phyloP scores from a whole-genome alignment of 2,329 filamentous ascomycete genomes.

The Coniosporium tulheliwenetii region DNA sequence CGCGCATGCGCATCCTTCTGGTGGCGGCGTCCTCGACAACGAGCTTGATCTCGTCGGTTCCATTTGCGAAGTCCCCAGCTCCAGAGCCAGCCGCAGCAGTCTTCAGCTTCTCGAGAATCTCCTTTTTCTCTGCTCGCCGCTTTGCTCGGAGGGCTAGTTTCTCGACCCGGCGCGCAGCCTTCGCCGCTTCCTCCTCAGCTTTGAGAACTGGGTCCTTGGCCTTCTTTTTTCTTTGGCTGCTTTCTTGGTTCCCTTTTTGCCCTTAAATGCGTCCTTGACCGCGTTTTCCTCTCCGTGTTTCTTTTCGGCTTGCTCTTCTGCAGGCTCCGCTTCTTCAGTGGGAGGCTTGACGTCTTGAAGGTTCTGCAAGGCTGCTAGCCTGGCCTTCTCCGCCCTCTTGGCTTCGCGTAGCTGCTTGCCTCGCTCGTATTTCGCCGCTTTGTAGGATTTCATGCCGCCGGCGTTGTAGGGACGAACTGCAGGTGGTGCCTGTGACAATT shows the following conservation, averaged over 20 bases:
- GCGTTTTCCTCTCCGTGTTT: too few relatives aligned
- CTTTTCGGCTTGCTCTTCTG: background rate
- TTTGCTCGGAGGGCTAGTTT: background rate
- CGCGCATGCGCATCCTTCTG: too few relatives aligned
- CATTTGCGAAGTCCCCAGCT: too few relatives aligned
- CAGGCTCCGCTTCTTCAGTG: background rate
- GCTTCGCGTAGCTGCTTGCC: constrained; percentile 2
- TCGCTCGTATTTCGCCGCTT: constrained; percentile 2
- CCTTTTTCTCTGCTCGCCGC: background rate
- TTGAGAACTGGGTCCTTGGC: background rate
- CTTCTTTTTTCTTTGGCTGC: constrained; percentile 2
- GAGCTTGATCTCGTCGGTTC: too few relatives aligned
- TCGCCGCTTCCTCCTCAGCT: background rate
- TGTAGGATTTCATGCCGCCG: constrained; percentile 1
- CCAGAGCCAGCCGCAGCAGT: too few relatives aligned
- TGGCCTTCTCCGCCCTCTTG: constrained; percentile 1
- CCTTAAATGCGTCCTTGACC: too few relatives aligned
- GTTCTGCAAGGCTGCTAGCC: constrained; percentile 1
- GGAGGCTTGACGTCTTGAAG: background rate
- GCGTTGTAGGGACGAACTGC: background rate
- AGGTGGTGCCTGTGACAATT: background rate
- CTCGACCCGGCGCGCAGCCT: background rate
- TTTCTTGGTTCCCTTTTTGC: background rate
- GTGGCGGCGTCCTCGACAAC: too few relatives aligned
- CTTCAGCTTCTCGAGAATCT: background rate